These are phyloP conservation scores for Monosporascus sp. DNA, from an alignment of 2,329 filamentous ascomycete genomes.

Conservation along the genomic window DNA sequence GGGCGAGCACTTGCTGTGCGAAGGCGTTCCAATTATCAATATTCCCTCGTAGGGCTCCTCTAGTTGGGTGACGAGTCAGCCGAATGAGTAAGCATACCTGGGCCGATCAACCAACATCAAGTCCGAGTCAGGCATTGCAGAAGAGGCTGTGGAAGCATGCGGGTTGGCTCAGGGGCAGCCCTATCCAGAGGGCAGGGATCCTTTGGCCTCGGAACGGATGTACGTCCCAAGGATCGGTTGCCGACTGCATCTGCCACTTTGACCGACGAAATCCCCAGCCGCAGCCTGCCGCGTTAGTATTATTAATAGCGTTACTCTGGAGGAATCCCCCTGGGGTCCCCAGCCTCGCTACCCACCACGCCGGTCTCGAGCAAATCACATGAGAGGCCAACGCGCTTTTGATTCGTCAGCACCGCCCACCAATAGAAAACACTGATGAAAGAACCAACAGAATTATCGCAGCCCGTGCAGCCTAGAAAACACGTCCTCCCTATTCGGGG, in stretches of 20 bases:
- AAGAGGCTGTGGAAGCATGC: background rate
- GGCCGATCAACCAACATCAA: background rate
- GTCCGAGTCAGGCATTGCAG: background rate
- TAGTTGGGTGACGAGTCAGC: background rate
- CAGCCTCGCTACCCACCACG: background rate
- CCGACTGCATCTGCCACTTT: background rate
- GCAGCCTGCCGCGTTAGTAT: background rate
- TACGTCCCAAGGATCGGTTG: background rate
- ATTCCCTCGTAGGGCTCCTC: too few species aligned
- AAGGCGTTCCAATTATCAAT: too few species aligned
- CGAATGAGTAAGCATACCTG: background rate
- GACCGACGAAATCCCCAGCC: background rate
- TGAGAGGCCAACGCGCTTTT: background rate
- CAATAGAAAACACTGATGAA: background rate
- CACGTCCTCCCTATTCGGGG: too few species aligned
- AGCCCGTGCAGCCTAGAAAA: background rate
- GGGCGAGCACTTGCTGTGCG: too few species aligned
- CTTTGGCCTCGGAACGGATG: background rate
- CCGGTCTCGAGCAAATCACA: background rate
- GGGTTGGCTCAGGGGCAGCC: background rate
- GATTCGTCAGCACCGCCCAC: background rate
- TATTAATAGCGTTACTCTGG: background rate
- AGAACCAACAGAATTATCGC: background rate
- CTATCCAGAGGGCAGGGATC: background rate
- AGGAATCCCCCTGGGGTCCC: background rate